Percentiles rank a stretch among this genome's conserved stretches.
Conservation (phyloP, 768 basidiomycete genomes). For the Podaxis mareebaensis region DNA sequence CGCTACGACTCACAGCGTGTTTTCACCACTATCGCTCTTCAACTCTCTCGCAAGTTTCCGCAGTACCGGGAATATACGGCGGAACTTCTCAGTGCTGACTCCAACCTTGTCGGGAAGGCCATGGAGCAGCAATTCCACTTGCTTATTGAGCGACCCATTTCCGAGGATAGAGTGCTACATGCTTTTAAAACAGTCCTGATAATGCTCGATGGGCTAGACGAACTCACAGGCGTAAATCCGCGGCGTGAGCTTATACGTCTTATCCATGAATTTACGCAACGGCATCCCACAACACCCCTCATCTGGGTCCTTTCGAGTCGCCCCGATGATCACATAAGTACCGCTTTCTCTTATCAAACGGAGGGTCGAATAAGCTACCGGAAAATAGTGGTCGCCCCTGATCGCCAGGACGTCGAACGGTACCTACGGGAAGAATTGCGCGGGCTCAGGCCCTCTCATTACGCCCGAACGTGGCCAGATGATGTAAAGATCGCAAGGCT, state of each 20-base stretch:
- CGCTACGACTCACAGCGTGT: background rate
- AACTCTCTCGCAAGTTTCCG: background rate
- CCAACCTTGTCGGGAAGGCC: background rate
- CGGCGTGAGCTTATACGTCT: background rate
- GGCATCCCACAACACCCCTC: background rate
- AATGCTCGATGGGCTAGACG: background rate
- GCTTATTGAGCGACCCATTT: background rate
- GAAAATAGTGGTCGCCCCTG: background rate
- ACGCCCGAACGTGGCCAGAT: background rate
- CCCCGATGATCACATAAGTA: background rate
- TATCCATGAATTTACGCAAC: background rate
- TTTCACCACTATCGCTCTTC: slow-evolving; percentile 9
- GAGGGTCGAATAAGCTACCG: too few species aligned
- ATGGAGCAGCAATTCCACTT: background rate
- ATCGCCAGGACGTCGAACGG: background rate
- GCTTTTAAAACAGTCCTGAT: background rate
- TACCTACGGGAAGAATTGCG: too few species aligned
- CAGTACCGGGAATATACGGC: background rate
- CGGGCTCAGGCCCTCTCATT: background rate
- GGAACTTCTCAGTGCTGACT: background rate
- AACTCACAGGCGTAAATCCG: background rate
- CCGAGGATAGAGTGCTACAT: background rate
- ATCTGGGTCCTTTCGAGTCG: background rate
- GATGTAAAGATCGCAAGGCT: background rate
- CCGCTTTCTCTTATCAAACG: background rate